Conservation (phyloP, 768 basidiomycete species). For the Pleurotus ostreatus region DNA sequence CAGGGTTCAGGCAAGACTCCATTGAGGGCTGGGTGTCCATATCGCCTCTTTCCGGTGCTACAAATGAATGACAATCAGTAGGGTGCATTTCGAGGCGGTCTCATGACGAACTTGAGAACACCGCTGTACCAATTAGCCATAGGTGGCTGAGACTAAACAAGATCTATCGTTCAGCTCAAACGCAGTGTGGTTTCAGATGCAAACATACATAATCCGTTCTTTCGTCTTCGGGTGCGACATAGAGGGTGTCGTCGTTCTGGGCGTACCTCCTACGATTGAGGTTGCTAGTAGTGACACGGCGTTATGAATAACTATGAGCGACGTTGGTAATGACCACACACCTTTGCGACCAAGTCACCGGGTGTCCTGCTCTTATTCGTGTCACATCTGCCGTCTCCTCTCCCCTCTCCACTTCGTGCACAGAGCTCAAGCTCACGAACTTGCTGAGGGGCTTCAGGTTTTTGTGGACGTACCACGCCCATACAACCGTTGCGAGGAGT, state of each 20-base stretch:
- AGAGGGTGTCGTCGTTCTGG: constrained; percentile 89
- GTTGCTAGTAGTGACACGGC: constrained; percentile 44
- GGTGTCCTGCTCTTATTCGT: constrained; percentile 74
- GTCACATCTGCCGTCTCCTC: constrained; percentile 80
- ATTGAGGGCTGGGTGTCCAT: constrained; percentile 93
- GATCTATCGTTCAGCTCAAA: no score
- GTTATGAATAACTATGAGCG: constrained; percentile 1
- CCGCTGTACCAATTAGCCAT: constrained; percentile 95
- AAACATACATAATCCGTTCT: constrained; percentile 78
- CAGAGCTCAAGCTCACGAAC: constrained; percentile 81
- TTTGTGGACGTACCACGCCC: constrained; percentile 76
- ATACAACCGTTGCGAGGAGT: constrained; percentile 66
- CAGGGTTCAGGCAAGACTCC: constrained; percentile 91
- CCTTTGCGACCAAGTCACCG: constrained; percentile 89
- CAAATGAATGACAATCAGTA: constrained; percentile 6
- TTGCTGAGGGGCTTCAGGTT: constrained; percentile 70
- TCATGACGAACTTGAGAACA: constrained; percentile 70
- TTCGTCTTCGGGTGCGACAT: constrained; percentile 93
- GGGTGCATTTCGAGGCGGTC: not conserved
- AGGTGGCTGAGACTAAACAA: constrained; percentile 81
- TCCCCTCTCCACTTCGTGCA: constrained; percentile 86
- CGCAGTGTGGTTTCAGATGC: not conserved
- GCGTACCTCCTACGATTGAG: constrained; percentile 86
- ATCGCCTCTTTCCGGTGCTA: constrained; percentile 91
- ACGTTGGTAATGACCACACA: constrained; percentile 22